Evolutionary conservation across 2,329 filamentous ascomycete genomes (phyloP).

Genomic region (Aureobasidium sp.): DNA sequence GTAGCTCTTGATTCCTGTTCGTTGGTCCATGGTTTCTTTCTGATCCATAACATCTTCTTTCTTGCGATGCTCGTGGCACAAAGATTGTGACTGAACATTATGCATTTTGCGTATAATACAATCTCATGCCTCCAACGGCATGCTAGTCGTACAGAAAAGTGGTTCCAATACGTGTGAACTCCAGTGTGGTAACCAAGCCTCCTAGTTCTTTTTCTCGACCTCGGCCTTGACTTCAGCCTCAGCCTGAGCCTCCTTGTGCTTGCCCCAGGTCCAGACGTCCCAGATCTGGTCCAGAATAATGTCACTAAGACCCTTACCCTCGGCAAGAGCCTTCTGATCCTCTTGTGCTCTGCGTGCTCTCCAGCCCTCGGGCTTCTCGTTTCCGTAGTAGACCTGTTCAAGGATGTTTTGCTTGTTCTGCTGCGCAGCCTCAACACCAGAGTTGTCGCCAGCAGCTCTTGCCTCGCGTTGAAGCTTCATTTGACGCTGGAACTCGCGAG

Average conservation of each 20-base stretch:
- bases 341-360: constrained; percentile 37
- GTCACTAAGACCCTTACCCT: constrained; percentile 32
- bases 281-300: constrained; percentile 34
- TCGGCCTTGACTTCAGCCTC: constrained; percentile 18
- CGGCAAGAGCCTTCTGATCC: constrained; percentile 36
- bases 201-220: constrained; percentile 4
- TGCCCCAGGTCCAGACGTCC: constrained; percentile 20
- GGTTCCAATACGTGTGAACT: neutral
- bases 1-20: neutral
- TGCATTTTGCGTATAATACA: neutral
- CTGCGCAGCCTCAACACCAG: constrained; percentile 20
- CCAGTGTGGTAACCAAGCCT: neutral
- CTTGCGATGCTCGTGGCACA: neutral
- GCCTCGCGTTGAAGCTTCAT: constrained; percentile 36
- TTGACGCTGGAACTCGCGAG: constrained; percentile 27
- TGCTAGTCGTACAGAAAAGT: neutral
- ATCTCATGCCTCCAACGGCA: neutral
- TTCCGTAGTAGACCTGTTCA: constrained; percentile 33
- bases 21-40: neutral
- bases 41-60: neutral
- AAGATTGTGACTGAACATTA: neutral
- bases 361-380: constrained; percentile 38
- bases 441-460: constrained; percentile 31
- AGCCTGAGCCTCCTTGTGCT: constrained; percentile 19
- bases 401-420: constrained; percentile 22